phyloP scores from a whole-genome alignment of 768 basidiomycete genomes.

The Austroboletus eburneus region DNA sequence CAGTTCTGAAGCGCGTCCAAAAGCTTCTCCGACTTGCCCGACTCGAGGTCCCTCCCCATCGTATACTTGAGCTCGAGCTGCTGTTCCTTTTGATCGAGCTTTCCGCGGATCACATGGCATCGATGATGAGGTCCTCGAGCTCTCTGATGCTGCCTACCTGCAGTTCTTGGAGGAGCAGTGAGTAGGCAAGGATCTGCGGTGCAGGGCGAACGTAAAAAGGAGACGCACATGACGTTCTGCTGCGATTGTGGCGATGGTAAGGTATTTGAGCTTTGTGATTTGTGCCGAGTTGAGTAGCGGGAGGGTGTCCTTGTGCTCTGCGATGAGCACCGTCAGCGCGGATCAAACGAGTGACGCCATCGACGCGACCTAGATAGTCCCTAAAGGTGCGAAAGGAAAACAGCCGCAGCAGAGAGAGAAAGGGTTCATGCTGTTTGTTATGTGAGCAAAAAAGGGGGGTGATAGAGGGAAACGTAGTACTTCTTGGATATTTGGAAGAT shows the following conservation, averaged over 20 bases:
- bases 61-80: constrained; percentile 91
- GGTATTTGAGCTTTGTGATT: constrained; percentile 84
- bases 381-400: constrained; percentile 88
- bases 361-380: constrained; percentile 70
- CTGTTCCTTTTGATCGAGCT: constrained; percentile 88
- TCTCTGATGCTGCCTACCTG: constrained; percentile 78
- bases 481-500: constrained; percentile 79
- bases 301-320: constrained; percentile 62
- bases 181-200: constrained; percentile 75
- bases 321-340: constrained; percentile 4
- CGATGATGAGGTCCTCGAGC: constrained; percentile 95
- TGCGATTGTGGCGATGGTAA: constrained; percentile 85
- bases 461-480: constrained; percentile 42
- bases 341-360: neutral
- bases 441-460: neutral
- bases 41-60: constrained; percentile 88
- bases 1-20: constrained; percentile 63
- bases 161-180: constrained; percentile 62
- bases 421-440: constrained; percentile 59
- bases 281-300: constrained; percentile 72
- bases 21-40: constrained; percentile 58
- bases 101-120: constrained; percentile 89
- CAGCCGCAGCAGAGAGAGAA: constrained; percentile 66
- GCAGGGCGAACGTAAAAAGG: neutral
- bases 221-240: constrained; percentile 60